Evolutionary conservation across 2,329 filamentous ascomycete genomes (phyloP).

Genomic region (Colletotrichum somersetense): DNA sequence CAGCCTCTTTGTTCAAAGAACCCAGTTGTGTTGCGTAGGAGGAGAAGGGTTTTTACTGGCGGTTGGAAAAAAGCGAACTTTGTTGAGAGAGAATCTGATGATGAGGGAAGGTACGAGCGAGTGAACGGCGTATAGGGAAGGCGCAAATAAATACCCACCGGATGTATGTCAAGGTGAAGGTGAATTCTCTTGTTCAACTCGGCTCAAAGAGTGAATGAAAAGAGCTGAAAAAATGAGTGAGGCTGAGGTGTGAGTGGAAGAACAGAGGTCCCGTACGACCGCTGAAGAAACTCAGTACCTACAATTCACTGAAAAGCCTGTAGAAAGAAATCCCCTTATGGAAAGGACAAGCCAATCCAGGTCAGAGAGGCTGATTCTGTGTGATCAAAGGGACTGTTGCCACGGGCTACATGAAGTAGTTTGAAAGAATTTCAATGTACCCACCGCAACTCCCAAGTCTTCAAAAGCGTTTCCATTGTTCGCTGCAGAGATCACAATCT

Average conservation of each 20-base stretch:
- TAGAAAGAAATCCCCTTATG: too few relatives aligned
- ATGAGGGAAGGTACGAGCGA: not conserved
- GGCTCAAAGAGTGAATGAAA: not conserved
- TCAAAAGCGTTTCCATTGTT: not conserved
- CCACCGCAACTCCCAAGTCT: not conserved
- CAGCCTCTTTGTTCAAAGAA: not conserved
- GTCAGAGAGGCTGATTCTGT: not conserved
- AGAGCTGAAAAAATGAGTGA: too few relatives aligned
- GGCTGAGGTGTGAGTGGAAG: too few relatives aligned
- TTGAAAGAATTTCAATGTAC: not conserved
- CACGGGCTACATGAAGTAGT: not conserved
- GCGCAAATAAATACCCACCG: not conserved
- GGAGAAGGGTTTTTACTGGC: not conserved
- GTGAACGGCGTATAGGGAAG: not conserved
- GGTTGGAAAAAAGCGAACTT: not conserved
- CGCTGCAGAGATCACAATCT: accelerated
- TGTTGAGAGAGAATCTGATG: not conserved
- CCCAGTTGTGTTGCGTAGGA: not conserved
- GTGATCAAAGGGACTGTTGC: not conserved
- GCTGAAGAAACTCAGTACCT: accelerated
- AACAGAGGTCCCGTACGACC: too few relatives aligned
- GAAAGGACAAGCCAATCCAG: not conserved
- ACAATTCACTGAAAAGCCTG: not conserved
- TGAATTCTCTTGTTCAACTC: not conserved
- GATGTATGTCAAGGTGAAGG: not conserved